phyloP scores from a whole-genome alignment of 805 yeast species.

The Metschnikowia borealis region DNA sequence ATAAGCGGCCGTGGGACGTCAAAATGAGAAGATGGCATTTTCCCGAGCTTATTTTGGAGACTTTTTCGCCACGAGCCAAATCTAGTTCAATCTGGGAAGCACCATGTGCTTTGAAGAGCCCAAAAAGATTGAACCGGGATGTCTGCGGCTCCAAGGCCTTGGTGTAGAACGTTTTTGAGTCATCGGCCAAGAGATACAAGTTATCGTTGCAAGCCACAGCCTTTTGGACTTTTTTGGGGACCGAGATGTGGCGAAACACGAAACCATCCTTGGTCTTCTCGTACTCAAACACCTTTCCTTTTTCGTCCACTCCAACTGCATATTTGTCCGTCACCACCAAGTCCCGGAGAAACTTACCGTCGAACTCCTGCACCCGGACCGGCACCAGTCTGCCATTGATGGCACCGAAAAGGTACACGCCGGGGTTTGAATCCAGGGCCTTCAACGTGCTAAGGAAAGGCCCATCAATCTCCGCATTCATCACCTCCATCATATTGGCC shows the following conservation, averaged over 20 bases:
- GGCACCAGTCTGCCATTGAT: slow-evolving; percentile 45
- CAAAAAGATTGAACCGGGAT: neutral
- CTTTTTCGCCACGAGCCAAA: slow-evolving; percentile 30
- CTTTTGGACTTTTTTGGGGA: slow-evolving; percentile 27
- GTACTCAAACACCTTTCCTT: slow-evolving; percentile 77
- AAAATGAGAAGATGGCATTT: slow-evolving; percentile 63
- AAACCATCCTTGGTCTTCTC: slow-evolving; percentile 35
- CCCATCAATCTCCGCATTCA: slow-evolving; percentile 22
- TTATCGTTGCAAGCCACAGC: slow-evolving; percentile 50
- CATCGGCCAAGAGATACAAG: slow-evolving; percentile 39
- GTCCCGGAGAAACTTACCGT: slow-evolving; percentile 53
- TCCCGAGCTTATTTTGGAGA: slow-evolving; percentile 56
- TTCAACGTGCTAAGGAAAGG: slow-evolving; percentile 19
- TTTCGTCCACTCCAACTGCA: slow-evolving; percentile 57
- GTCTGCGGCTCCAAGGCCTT: neutral
- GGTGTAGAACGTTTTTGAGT: slow-evolving; percentile 40
- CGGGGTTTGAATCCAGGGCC: slow-evolving; percentile 25
- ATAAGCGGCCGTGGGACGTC: slow-evolving; percentile 57
- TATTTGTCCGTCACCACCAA: slow-evolving; percentile 47
- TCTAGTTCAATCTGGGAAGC: slow-evolving; percentile 1
- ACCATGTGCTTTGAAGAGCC: slow-evolving; percentile 9
- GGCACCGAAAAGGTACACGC: slow-evolving; percentile 36
- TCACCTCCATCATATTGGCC: slow-evolving; percentile 23
- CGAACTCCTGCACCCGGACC: slow-evolving; percentile 58
- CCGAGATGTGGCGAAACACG: slow-evolving; percentile 10